Conservation (phyloP, 1,139 yeast genomes). For the Hansenula lynferdii region DNA sequence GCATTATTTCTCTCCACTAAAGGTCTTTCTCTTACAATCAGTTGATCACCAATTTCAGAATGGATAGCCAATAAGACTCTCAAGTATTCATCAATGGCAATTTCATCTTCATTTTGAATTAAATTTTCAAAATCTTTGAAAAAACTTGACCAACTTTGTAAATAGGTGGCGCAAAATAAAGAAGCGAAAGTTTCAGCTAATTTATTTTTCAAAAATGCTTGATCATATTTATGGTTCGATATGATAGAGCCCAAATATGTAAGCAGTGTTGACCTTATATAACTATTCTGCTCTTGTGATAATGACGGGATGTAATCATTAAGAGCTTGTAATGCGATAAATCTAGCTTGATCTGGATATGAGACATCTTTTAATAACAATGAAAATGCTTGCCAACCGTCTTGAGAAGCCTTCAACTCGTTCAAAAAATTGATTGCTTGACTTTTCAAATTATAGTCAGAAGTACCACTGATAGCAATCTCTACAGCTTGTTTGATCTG, state of each 20-base stretch:
- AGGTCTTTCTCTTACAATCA: constrained; percentile 63
- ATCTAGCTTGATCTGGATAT: constrained; percentile 53
- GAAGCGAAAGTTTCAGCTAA: constrained; percentile 69
- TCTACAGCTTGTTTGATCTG: constrained; percentile 93
- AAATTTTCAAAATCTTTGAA: constrained; percentile 57
- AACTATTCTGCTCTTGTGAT: constrained; percentile 31
- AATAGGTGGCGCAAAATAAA: constrained; percentile 64
- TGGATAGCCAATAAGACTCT: constrained; percentile 75
- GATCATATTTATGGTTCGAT: constrained; percentile 38
- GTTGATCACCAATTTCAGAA: constrained; percentile 89
- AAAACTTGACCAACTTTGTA: constrained; percentile 56
- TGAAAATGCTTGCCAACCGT: constrained; percentile 78
- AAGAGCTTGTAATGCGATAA: constrained; percentile 73
- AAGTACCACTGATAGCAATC: constrained; percentile 78
- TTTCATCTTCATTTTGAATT: constrained; percentile 31
- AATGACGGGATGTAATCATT: constrained; percentile 57
- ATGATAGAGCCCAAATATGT: constrained; percentile 33
- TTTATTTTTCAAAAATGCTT: constrained; percentile 70
- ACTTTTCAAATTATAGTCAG: constrained; percentile 61
- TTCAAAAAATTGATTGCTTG: constrained; percentile 84
- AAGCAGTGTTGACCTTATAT: constrained; percentile 38
- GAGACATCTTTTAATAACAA: constrained; percentile 45
- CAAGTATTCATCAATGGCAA: constrained; percentile 71
- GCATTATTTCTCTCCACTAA: constrained; percentile 60
- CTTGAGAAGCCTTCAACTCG: constrained; percentile 66